These are phyloP conservation scores for Cetraspora pellucida DNA, from an alignment of 192 early-diverging fungal genomes.

Conservation along the genomic window DNA sequence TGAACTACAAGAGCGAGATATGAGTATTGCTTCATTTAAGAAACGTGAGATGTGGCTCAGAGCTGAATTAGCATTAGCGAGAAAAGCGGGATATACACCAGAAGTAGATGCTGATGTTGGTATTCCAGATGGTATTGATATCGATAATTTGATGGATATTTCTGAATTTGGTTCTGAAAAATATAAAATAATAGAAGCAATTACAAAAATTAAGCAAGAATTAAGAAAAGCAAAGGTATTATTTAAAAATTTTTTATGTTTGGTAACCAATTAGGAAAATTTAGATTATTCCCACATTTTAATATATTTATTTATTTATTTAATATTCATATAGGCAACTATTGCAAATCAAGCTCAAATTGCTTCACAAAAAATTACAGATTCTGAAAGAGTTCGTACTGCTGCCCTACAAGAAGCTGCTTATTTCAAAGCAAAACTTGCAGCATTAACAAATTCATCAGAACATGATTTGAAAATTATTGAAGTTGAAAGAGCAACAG, in stretches of 20 bases:
- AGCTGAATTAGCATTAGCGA: constrained; percentile 45
- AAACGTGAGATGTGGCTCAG: constrained; percentile 53
- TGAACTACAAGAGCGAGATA: constrained; percentile 39
- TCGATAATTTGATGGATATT: constrained; percentile 42
- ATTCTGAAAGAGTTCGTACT: constrained; percentile 51
- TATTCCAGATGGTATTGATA: constrained; percentile 17
- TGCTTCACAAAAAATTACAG: constrained; percentile 49
- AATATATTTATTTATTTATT: constrained; percentile 1
- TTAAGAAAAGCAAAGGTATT: constrained; percentile 45
- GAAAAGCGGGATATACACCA: constrained; percentile 35
- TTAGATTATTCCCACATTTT: too few relatives aligned
- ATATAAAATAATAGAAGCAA: constrained; percentile 47
- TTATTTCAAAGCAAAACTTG: constrained; percentile 54
- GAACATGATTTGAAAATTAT: constrained; percentile 39
- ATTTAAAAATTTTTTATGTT: not conserved
- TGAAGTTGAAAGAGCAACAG: constrained; percentile 46
- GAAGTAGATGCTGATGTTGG: constrained; percentile 35
- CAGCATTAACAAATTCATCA: constrained; percentile 48
- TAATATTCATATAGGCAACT: constrained; percentile 16
- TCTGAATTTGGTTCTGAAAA: constrained; percentile 52
- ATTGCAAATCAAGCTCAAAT: constrained; percentile 52
- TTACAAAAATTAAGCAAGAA: constrained; percentile 54
- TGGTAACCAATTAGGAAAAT: too few relatives aligned
- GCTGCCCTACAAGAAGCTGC: constrained; percentile 60
- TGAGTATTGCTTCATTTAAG: constrained; percentile 38